Conservation (phyloP, 148 eudicot species). For the Vaccinium vitisidaea region DNA sequence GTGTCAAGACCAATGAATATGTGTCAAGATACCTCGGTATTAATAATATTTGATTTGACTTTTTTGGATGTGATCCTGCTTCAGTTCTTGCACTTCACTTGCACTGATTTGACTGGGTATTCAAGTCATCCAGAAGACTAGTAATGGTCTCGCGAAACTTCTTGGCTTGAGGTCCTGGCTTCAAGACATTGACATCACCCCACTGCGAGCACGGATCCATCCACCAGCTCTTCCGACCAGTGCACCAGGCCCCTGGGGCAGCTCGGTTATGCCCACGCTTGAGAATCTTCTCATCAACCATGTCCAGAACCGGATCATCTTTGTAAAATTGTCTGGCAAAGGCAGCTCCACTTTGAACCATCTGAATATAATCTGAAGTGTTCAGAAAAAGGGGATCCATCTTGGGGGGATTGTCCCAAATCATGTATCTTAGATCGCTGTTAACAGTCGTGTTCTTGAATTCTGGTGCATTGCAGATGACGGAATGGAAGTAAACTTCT, state of each 20-base stretch:
- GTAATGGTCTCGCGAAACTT: slow-evolving; percentile 50
- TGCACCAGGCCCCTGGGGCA: slow-evolving; percentile 95
- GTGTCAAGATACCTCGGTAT: background rate
- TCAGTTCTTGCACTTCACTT: slow-evolving; percentile 30
- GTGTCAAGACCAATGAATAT: background rate
- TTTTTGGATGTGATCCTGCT: background rate
- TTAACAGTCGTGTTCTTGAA: slow-evolving; percentile 85
- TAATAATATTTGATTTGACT: background rate
- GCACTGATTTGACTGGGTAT: slow-evolving; percentile 63
- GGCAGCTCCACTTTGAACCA: slow-evolving; percentile 89
- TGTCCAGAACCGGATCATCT: slow-evolving; percentile 64
- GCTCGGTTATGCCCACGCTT: slow-evolving; percentile 55
- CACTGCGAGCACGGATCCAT: slow-evolving; percentile 64
- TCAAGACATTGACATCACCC: slow-evolving; percentile 72
- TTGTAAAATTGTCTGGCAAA: slow-evolving; percentile 70
- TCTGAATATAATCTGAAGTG: slow-evolving; percentile 57
- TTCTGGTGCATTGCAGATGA: slow-evolving; percentile 75
- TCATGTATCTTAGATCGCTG: slow-evolving; percentile 76
- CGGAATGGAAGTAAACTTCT: slow-evolving; percentile 90
- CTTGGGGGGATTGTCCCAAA: slow-evolving; percentile 96
- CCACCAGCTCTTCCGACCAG: slow-evolving; percentile 53
- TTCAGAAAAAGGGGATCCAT: slow-evolving; percentile 78
- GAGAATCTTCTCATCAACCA: slow-evolving; percentile 73
- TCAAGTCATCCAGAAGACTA: slow-evolving; percentile 51
- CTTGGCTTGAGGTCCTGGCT: slow-evolving; percentile 61